A percentile compares a stretch with the other conserved stretches of the same genome.
Evolutionary conservation across 495 filamentous ascomycete species (phyloP).

Genomic region (Daldinia loculata): DNA sequence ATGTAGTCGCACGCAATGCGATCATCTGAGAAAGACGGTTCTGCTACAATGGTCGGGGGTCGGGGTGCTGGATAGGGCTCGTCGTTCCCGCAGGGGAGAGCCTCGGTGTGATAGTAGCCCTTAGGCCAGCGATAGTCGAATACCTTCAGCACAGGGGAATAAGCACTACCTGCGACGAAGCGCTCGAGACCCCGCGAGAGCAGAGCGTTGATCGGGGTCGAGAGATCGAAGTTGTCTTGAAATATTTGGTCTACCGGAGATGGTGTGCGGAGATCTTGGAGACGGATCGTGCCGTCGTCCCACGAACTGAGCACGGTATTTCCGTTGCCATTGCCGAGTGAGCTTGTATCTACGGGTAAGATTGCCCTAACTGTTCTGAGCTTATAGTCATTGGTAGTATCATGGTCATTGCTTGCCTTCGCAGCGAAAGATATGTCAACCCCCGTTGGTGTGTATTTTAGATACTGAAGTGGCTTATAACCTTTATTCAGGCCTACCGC

Average conservation of each 20-base stretch:
- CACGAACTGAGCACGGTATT: conserved; percentile 56
- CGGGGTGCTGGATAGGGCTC: conserved; percentile 49
- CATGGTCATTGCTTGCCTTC: conserved; percentile 3
- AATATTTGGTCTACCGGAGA: conserved; percentile 50
- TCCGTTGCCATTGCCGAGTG: conserved; percentile 40
- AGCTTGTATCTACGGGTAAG: conserved; percentile 47
- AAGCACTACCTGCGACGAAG: conserved; percentile 53
- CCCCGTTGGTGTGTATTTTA: conserved; percentile 51
- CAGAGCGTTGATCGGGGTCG: conserved; percentile 50
- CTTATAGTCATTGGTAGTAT: conserved; percentile 6
- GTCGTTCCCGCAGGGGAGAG: conserved; percentile 48
- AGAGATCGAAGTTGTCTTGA: conserved; percentile 56
- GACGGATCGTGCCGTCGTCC: conserved; percentile 56
- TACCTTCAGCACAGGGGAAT: conserved; percentile 50
- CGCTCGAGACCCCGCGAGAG: conserved; percentile 54
- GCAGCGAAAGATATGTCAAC: conserved; percentile 43
- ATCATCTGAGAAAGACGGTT: conserved; percentile 26
- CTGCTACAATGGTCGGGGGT: conserved; percentile 28
- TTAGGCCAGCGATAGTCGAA: conserved; percentile 60
- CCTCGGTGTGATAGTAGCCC: conserved; percentile 54
- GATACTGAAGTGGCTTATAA: conserved; percentile 50
- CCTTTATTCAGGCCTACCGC: conserved; percentile 50
- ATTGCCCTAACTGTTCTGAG: conserved; percentile 47
- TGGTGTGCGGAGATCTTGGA: conserved; percentile 55
- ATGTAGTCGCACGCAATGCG: conserved; percentile 44